These are phyloP conservation scores for Saccharum officinarum DNA, from an alignment of 176 grass and related monocot species.

Conservation along the genomic window DNA sequence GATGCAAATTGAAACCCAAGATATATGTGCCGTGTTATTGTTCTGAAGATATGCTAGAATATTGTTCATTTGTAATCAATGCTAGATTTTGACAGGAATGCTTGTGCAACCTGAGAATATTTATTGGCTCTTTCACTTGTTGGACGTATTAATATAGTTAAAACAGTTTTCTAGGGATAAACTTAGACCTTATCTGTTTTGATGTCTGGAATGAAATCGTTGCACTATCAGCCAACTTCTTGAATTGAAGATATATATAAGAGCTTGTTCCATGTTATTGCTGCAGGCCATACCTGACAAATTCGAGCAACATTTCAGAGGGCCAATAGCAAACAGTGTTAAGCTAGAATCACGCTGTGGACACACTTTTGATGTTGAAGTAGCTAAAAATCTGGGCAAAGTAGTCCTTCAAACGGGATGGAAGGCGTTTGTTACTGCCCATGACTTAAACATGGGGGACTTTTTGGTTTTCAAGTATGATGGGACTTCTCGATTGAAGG, in stretches of 20 bases:
- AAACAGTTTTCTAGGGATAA: neutral
- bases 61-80: neutral
- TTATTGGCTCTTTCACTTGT: neutral
- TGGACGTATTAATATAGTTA: neutral
- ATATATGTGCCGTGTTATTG: neutral
- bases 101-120: neutral
- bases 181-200: neutral
- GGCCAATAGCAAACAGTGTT: neutral
- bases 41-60: neutral
- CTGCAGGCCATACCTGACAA: neutral
- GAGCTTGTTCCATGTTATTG: neutral
- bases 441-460: constrained; percentile 36
- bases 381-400: neutral
- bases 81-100: neutral
- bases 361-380: neutral
- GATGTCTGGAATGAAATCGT: neutral
- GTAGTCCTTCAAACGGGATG: constrained; percentile 43
- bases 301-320: neutral
- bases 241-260: neutral
- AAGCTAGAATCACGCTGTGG: neutral
- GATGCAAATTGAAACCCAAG: too few relatives aligned
- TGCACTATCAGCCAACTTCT: too few relatives aligned
- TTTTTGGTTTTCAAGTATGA: constrained; percentile 44
- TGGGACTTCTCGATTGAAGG: constrained; percentile 29
- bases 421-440: constrained; percentile 28